Evolutionary conservation across 2,329 filamentous ascomycete species (phyloP).

Genomic region (Elsinoe ampelina): DNA sequence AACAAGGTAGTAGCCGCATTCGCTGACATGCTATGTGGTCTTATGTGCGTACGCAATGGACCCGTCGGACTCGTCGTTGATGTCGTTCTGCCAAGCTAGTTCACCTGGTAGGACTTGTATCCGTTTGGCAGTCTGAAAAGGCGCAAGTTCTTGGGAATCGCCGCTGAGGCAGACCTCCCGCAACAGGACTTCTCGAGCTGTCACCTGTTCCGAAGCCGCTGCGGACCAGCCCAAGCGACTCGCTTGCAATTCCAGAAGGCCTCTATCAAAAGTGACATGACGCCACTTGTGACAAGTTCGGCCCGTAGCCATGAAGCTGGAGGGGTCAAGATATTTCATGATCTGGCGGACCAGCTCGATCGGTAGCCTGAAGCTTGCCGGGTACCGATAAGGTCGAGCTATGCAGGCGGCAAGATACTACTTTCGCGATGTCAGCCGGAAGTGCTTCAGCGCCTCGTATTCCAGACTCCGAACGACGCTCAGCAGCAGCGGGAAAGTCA

Average conservation of each 20-base stretch:
- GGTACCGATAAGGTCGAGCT: constrained; percentile 19
- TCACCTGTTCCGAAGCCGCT: neutral
- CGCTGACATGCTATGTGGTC: constrained; percentile 5
- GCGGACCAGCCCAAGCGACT: neutral
- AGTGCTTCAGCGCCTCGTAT: neutral
- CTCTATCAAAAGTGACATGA: neutral
- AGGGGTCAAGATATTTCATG: neutral
- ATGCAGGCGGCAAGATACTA: constrained; percentile 28
- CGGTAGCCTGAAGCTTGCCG: constrained; percentile 32
- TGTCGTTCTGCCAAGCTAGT: neutral
- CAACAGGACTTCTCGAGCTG: neutral
- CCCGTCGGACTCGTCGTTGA: neutral
- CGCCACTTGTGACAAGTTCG: constrained; percentile 4
- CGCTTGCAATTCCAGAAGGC: neutral
- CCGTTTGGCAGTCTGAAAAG: neutral
- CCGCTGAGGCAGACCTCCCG: neutral
- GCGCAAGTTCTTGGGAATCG: neutral
- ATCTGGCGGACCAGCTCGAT: constrained; percentile 43
- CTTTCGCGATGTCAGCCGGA: constrained; percentile 28
- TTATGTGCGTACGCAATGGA: no score
- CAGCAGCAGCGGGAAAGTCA: neutral
- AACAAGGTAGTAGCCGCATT: constrained; percentile 6
- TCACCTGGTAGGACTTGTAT: neutral
- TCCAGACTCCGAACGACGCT: neutral
- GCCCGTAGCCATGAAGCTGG: neutral